These are phyloP conservation scores for Takashimella koratensis DNA, from an alignment of 1,284 basidiomycete species.

Conservation along the genomic window DNA sequence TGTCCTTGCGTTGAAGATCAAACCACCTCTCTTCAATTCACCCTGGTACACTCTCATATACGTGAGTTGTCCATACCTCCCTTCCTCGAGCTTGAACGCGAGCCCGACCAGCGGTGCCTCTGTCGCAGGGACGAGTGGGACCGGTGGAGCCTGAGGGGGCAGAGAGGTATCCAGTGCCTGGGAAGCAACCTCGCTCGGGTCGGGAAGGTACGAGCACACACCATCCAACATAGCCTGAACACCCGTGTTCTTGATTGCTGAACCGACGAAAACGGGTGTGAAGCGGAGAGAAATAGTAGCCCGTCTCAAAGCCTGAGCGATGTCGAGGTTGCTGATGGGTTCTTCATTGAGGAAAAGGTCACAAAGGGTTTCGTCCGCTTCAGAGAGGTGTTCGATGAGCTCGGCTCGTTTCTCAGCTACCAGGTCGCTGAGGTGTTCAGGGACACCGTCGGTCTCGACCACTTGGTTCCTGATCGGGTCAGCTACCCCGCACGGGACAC, in stretches of 20 bases:
- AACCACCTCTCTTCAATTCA: conserved; percentile 73
- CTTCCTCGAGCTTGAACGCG: conserved; percentile 99
- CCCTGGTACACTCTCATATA: conserved; percentile 99
- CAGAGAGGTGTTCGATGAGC: conserved; percentile 90
- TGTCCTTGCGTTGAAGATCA: conserved; percentile 89
- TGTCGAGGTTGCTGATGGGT: conserved; percentile 66
- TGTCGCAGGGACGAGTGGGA: conserved; percentile 73
- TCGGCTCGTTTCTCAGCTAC: conserved; percentile 81
- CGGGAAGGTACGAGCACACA: conserved; percentile 91
- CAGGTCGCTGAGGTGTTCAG: conserved; percentile 65
- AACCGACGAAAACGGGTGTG: conserved; percentile 94
- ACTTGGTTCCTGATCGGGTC: conserved; percentile 61
- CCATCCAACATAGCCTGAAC: conserved; percentile 94
- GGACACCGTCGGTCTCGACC: conserved; percentile 85
- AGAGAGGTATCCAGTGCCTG: conserved; percentile 78
- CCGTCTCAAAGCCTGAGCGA: conserved; percentile 81
- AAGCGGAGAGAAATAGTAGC: conserved; percentile 86
- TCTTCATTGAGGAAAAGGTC: conserved; percentile 89
- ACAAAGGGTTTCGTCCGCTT: conserved; percentile 91
- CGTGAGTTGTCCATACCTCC: conserved; percentile 93
- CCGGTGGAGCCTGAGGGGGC: conserved; percentile 62
- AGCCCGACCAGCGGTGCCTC: conserved; percentile 87
- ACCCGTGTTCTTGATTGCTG: conserved; percentile 96
- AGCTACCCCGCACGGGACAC: not conserved
- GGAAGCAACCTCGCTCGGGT: conserved; percentile 74